Evolutionary conservation across 2,329 filamentous ascomycete genomes (phyloP).

Genomic region (Davidsoniella australis): DNA sequence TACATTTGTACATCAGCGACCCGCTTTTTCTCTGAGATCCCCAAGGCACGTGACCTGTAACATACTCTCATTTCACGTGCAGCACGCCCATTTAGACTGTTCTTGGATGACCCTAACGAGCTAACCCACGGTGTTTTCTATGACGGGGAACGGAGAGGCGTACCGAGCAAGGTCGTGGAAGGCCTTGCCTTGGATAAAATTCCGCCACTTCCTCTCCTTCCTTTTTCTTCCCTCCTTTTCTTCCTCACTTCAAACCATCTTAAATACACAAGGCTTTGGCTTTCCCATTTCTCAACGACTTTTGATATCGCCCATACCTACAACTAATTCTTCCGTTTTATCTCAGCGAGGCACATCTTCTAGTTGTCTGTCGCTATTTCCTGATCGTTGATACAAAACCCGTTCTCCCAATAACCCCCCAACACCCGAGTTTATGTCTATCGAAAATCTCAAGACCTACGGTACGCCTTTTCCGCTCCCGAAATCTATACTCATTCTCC

Average conservation of each 20-base stretch:
- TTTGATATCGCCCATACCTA: too few species aligned
- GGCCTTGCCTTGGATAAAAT: conserved; percentile 1
- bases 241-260: conserved; percentile 15
- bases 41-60: background rate
- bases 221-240: conserved; percentile 14
- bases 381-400: conserved; percentile 25
- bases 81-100: background rate
- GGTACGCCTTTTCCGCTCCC: conserved; percentile 35
- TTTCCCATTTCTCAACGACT: conserved; percentile 13
- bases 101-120: background rate
- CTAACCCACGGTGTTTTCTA: background rate
- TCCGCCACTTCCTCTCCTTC: conserved; percentile 5
- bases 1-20: too few species aligned
- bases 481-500: background rate
- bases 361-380: conserved; percentile 35
- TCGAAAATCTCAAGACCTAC: conserved; percentile 96
- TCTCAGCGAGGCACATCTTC: conserved; percentile 30
- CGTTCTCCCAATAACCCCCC: conserved; percentile 36
- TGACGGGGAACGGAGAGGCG: too few species aligned
- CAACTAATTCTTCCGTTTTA: background rate
- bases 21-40: too few species aligned
- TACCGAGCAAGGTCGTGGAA: too few species aligned
- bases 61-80: background rate
- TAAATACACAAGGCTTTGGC: conserved; percentile 9
- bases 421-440: conserved; percentile 90